Evolutionary conservation across 345 rosid genomes (phyloP), one percentile per base, ranked within the genome.

Genomic region (Aegle marmelos): DNA sequence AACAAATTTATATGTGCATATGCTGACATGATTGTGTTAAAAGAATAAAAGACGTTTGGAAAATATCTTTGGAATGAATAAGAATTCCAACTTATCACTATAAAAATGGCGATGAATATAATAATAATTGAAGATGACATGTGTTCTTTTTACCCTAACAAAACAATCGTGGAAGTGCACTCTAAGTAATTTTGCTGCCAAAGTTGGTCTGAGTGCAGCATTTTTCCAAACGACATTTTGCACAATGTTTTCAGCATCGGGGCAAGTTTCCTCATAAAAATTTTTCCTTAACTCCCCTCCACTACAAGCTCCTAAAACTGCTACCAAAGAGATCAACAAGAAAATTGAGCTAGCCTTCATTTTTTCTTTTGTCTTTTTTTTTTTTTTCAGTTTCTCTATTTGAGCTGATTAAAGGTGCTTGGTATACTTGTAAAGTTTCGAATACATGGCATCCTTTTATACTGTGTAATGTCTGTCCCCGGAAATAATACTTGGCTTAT

Each of bases 81-180:
- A 45, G 0, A 41, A 45, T 13, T 45, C 17, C 50, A 13, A 45
- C 11, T 45, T 45, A 13, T 45, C 50, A 45, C 50, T 45, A 45
- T 45, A 3, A 45, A 17, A 53, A 53, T 17, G 6, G 57, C 21
- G 0, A 50, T 27, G 24, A 27, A 17, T 6, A 17, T 6, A 17
- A 17, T 53, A 16, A 8, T 70, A 27, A 16, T 27, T 13, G 68
- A 33, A 70, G 24, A 7, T 9, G 21, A 2, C 17, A 68, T 11
- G 19, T 5, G 6, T 3, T 11, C 11, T 45, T 17, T 22, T 72
- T 81, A 88, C 91, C 82, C 88, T 60, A 21, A 88, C 88, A 53
- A 88, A 88, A 75, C 91, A 88, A 73, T 88, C 91, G 16, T 88
- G 91, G 73, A 86, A 88, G 53, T 88, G 91, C 76, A 88, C 83